Percentiles rank a stretch among this genome's conserved stretches.
Conservation (phyloP, 331 rosid genomes). For the Malus hybrid region DNA sequence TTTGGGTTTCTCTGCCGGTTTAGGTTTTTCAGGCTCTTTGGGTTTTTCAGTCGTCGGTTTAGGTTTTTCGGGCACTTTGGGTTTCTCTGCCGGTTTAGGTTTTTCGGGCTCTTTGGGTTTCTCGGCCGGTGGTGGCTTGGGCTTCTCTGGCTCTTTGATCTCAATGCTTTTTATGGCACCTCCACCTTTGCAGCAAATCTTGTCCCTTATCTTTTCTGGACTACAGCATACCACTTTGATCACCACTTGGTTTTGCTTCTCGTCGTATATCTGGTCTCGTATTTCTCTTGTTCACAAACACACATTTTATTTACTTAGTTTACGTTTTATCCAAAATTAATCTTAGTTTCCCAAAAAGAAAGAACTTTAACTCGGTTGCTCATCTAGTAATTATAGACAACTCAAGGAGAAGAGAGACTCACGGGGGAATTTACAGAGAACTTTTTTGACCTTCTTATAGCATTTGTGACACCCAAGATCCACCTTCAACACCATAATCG, state of each 20-base stretch:
- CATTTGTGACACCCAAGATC: slow-evolving; percentile 70
- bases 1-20: neutral
- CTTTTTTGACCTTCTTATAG: slow-evolving; percentile 70
- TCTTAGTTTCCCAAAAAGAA: neutral
- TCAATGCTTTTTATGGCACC: slow-evolving; percentile 48
- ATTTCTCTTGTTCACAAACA: slow-evolving; percentile 63
- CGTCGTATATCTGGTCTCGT: slow-evolving; percentile 56
- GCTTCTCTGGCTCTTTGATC: slow-evolving; percentile 27
- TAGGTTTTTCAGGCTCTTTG: neutral
- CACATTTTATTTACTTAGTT: slow-evolving; percentile 22
- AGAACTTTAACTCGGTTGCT: neutral
- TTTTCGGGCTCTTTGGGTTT: slow-evolving; percentile 6
- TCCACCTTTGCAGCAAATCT: slow-evolving; percentile 51
- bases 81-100: neutral
- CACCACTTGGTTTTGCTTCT: slow-evolving; percentile 43
- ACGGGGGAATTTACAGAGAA: slow-evolving; percentile 69
- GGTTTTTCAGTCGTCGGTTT: neutral
- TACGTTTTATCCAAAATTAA: neutral
- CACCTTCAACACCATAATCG: slow-evolving; percentile 58
- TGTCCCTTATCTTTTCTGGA: slow-evolving; percentile 70
- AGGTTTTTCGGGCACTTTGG: neutral
- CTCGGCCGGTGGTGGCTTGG: neutral
- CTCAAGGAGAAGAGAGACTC: slow-evolving; percentile 16
- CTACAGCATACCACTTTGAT: slow-evolving; percentile 66
- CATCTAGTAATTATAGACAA: neutral